Base-by-base conservation (phyloP, 2,329 filamentous ascomycete genomes). In the Microcyclospora pomicola region DNA sequence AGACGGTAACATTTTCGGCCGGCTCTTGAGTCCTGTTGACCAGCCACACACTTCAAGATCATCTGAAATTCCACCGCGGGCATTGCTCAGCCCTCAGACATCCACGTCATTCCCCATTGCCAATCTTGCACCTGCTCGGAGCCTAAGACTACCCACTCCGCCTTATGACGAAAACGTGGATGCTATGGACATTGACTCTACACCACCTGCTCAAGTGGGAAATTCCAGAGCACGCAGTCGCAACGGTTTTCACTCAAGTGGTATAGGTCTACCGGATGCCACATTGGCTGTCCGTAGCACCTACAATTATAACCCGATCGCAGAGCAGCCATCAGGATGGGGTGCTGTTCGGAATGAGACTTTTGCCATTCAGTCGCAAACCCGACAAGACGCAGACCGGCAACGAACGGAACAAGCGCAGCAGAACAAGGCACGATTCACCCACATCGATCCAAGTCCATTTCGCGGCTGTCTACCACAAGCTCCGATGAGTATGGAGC, bases 171-270 rank as follows among this genome's bases (percentile, higher is more conserved):
- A 55, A 15, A 42, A 50, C 40, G 63, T 62, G 1, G 72, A 80
- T 30, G 70, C 71, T 39, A 86, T 87, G 82, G 82, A 86, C 51
- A 84, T 80, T 75, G 72, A 76, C 2, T 77, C 78, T 1, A 30
- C 35, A 6, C 35, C 37, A 15, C 41, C 36, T 15, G 39, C 36
- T 24, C 19, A 24, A 24, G 19, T 24, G 7, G 19, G 19, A 24
- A 24, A 5, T 5, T 24, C 19, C 19, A 4, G 7, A 24, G 19
- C 19, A 24, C 19, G 19, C 19, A 24, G 7, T 24, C 19, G 19
- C 19, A 4, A 24, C 19, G 7, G 19, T 24, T 7, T 24, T 24
- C 19, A 24, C 7, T 24, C 19, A 24, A 24, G 19, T 24, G 19
- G 19, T 24, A 7, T 24, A 24, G 19, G 19, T 24, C 19, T 24